phyloP scores from a whole-genome alignment of 495 filamentous ascomycete genomes.

The Hyaloscypha bicolor region DNA sequence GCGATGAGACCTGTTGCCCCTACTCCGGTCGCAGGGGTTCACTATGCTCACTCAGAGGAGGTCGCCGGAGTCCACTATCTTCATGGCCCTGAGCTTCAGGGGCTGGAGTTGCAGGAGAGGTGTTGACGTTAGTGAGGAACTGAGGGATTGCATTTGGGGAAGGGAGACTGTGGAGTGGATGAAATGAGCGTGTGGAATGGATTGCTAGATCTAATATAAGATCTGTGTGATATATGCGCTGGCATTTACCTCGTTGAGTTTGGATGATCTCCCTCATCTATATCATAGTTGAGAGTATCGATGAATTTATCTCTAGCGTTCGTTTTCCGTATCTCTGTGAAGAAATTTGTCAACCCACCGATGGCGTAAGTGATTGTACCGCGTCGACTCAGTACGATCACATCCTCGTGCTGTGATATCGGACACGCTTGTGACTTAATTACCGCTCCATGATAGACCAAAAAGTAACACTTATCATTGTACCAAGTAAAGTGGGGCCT shows the following conservation, averaged over 20 bases:
- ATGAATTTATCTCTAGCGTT: background rate
- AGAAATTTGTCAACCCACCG: too few relatives aligned
- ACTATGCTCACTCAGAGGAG: background rate
- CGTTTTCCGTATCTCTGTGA: too few relatives aligned
- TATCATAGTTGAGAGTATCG: background rate
- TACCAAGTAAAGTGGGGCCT: too few relatives aligned
- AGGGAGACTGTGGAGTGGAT: background rate
- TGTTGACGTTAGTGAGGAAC: background rate
- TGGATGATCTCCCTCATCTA: background rate
- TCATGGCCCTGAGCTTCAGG: background rate
- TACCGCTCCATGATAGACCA: too few relatives aligned
- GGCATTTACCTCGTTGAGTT: background rate
- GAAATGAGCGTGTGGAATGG: background rate
- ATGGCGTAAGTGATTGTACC: too few relatives aligned
- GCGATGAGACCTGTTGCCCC: slow-evolving; percentile 17
- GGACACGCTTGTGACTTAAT: too few relatives aligned
- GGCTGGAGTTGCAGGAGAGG: background rate
- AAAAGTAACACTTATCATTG: too few relatives aligned
- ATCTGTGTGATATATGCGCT: background rate
- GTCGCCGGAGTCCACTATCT: background rate
- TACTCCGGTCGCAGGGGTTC: background rate
- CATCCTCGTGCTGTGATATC: too few relatives aligned
- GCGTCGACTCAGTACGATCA: too few relatives aligned
- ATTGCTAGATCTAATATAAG: background rate
- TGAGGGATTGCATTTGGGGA: background rate